Conservation (phyloP, 495 filamentous ascomycete species). For the Aspergillus biplanus region DNA sequence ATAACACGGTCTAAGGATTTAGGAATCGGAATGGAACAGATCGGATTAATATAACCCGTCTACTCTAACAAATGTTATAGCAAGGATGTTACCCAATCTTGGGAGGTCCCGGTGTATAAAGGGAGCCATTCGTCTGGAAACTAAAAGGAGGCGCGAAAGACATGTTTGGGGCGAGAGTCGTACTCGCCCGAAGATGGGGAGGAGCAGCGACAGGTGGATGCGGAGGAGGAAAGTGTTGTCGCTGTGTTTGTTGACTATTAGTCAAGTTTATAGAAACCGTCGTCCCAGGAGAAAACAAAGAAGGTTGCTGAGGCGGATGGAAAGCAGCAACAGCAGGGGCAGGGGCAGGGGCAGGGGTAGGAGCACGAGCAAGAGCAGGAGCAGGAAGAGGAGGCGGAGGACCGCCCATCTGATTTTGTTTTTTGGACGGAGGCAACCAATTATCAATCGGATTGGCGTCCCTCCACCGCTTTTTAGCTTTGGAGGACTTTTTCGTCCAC, state of each 20-base stretch:
- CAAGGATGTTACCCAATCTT: too few relatives aligned
- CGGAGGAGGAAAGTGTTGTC: not conserved
- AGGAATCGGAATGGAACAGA: too few relatives aligned
- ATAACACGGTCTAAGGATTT: too few relatives aligned
- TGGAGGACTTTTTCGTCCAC: slow-evolving; percentile 70
- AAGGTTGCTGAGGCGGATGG: too few relatives aligned
- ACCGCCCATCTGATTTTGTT: slow-evolving; percentile 3
- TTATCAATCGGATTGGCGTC: slow-evolving; percentile 56
- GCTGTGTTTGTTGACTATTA: too few relatives aligned
- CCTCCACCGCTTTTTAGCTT: slow-evolving; percentile 66
- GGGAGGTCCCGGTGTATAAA: not conserved
- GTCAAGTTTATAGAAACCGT: too few relatives aligned
- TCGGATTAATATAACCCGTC: too few relatives aligned
- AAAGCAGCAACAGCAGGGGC: too few relatives aligned
- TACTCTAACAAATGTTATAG: too few relatives aligned
- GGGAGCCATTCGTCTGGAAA: not conserved
- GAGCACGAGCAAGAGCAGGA: too few relatives aligned
- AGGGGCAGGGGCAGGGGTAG: not conserved
- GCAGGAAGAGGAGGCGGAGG: not conserved
- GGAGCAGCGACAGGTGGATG: not conserved
- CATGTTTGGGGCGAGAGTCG: not conserved
- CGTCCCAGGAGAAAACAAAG: too few relatives aligned
- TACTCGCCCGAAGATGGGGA: not conserved
- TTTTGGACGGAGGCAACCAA: slow-evolving; percentile 29
- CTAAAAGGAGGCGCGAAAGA: not conserved